phyloP scores from a whole-genome alignment of 75 land plant genomes.

The Adiantum capillusveneris region DNA sequence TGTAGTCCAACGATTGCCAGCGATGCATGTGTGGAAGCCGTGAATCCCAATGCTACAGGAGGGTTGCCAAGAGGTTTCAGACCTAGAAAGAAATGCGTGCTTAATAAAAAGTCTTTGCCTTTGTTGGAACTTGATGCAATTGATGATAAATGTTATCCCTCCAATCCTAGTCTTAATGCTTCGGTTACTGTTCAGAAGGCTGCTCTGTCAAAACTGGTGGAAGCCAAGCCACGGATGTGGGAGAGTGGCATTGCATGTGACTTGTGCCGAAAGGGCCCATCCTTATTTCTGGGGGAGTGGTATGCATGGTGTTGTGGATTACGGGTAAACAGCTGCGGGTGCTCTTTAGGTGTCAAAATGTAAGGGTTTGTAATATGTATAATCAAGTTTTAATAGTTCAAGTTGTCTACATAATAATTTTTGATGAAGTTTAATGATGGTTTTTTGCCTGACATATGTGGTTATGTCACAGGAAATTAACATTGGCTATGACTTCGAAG shows the following conservation, averaged over 20 bases:
- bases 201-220: background rate
- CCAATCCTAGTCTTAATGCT: too few species aligned
- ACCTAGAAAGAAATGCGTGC: background rate
- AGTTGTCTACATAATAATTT: background rate
- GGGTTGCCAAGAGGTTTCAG: background rate
- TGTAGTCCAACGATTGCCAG: background rate
- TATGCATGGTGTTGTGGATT: slow-evolving; percentile 28
- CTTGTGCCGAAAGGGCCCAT: slow-evolving; percentile 20
- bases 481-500: background rate
- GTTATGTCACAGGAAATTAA: slow-evolving; percentile 19
- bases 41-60: background rate
- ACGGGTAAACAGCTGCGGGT: slow-evolving; percentile 7
- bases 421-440: too few species aligned
- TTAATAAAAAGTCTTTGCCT: background rate
- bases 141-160: background rate
- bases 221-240: slow-evolving; percentile 9
- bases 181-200: background rate
- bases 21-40: background rate
- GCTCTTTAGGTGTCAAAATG: slow-evolving; percentile 4
- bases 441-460: too few species aligned
- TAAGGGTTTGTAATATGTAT: background rate
- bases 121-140: background rate
- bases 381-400: background rate
- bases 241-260: slow-evolving; percentile 13
- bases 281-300: slow-evolving; percentile 21